Conservation (phyloP, 2,329 filamentous ascomycete genomes). For the Furcasterigmium furcatum region DNA sequence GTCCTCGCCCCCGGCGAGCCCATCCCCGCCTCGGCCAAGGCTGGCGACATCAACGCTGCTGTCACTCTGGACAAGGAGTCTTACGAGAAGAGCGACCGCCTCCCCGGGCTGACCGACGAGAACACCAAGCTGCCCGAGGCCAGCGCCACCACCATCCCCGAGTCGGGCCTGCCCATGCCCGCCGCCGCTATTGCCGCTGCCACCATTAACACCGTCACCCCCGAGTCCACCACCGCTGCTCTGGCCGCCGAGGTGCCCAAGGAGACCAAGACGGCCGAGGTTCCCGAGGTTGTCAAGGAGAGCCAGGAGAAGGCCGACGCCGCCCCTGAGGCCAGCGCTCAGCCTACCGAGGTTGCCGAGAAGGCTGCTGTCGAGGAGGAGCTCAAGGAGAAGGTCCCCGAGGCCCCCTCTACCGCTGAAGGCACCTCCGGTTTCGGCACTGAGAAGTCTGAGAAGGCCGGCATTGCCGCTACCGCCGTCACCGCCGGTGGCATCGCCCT, state of each 20-base stretch:
- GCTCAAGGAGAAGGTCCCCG: conserved; percentile 63
- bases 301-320: conserved; percentile 66
- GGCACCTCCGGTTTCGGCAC: conserved; percentile 50
- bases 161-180: conserved; percentile 73
- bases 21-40: conserved; percentile 67
- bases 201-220: conserved; percentile 48
- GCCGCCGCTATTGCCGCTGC: conserved; percentile 32
- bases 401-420: conserved; percentile 55
- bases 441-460: conserved; percentile 47
- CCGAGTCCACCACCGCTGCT: conserved; percentile 63
- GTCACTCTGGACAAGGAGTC: conserved; percentile 79
- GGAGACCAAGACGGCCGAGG: conserved; percentile 47
- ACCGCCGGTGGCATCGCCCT: conserved; percentile 32
- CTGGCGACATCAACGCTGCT: conserved; percentile 66
- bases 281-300: conserved; percentile 65
- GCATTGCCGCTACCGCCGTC: conserved; percentile 27
- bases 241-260: conserved; percentile 68
- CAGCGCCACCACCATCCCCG: conserved; percentile 65
- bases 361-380: conserved; percentile 71
- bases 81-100: conserved; percentile 75
- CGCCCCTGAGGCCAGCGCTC: conserved; percentile 65
- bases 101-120: conserved; percentile 45
- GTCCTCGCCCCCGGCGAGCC: conserved; percentile 75
- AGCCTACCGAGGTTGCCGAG: conserved; percentile 63
- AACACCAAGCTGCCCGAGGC: conserved; percentile 44